Percentiles rank a stretch among this genome's conserved stretches.
These are phyloP conservation scores for Miamiensis avidus DNA, from an alignment of 169 alveolate genomes.

Conservation along the genomic window DNA sequence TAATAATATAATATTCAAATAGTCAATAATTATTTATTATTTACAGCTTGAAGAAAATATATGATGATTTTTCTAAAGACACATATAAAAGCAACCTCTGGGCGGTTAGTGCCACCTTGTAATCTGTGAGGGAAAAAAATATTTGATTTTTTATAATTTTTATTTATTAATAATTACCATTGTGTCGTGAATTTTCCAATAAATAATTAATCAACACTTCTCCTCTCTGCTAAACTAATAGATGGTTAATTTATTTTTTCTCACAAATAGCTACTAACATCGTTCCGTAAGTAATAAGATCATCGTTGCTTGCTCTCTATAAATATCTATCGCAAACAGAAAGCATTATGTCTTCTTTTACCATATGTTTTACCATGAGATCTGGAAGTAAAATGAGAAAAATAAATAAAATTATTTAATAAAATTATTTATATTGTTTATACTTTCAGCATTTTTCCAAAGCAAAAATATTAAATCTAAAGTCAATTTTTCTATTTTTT, in stretches of 20 bases:
- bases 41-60: background rate
- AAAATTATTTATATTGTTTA: no score
- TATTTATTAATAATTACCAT: no score
- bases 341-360: background rate
- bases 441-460: constrained; percentile 17
- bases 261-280: constrained; percentile 13
- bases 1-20: no score
- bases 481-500: background rate
- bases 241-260: constrained; percentile 2
- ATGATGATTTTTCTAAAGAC: background rate
- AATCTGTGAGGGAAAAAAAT: background rate
- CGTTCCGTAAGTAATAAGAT: constrained; percentile 3
- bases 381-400: background rate
- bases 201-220: background rate
- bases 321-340: constrained; percentile 3
- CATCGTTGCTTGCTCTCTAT: background rate
- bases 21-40: no score
- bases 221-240: constrained; percentile 5
- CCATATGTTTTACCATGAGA: constrained; percentile 5
- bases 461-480: background rate
- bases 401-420: no score
- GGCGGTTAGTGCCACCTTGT: background rate
- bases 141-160: no score
- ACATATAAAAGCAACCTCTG: background rate
- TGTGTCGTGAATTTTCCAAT: background rate